phyloP scores from a whole-genome alignment of 805 yeast species.

The Kregervanrija fluxuum region DNA sequence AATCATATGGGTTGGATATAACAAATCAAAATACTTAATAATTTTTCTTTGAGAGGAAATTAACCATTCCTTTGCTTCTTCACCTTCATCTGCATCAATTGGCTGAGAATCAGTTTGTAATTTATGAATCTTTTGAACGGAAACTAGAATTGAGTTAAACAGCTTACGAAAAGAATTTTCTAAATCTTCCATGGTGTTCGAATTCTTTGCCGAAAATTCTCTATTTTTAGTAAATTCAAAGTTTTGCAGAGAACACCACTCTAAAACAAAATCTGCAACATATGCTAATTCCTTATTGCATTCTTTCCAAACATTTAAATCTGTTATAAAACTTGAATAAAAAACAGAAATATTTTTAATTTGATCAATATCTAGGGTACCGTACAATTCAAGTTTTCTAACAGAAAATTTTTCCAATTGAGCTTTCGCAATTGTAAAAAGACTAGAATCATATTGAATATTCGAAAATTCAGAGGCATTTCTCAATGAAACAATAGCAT shows the following conservation, averaged over 20 bases:
- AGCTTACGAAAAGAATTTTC: conserved; percentile 45
- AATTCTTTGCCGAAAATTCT: conserved; percentile 22
- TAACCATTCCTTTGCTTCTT: conserved; percentile 47
- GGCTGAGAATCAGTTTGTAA: conserved; percentile 22
- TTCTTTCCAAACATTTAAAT: conserved; percentile 31
- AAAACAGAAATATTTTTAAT: conserved; percentile 19
- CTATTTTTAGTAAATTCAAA: conserved; percentile 8
- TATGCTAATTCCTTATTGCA: conserved; percentile 31
- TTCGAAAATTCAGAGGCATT: conserved; percentile 9
- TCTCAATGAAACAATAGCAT: conserved; percentile 19
- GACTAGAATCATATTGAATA: conserved; percentile 1
- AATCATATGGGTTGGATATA: conserved; percentile 17
- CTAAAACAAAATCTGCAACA: conserved; percentile 38
- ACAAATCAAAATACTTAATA: conserved; percentile 32
- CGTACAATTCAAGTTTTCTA: conserved; percentile 6
- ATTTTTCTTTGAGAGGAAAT: conserved; percentile 39
- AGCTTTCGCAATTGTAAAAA: conserved; percentile 22
- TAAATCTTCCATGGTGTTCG: conserved; percentile 26
- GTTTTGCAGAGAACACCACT: conserved; percentile 35
- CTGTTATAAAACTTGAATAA: conserved; percentile 18
- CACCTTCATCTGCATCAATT: conserved; percentile 30
- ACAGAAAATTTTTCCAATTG: conserved; percentile 12
- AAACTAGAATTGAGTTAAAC: conserved; percentile 53
- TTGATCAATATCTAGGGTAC: conserved; percentile 9
- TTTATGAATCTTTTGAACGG: conserved; percentile 54